Evolutionary conservation across 306 rosid species (phyloP), one percentile per base, ranked within the genome.

Genomic region (Rubus idaeus): DNA sequence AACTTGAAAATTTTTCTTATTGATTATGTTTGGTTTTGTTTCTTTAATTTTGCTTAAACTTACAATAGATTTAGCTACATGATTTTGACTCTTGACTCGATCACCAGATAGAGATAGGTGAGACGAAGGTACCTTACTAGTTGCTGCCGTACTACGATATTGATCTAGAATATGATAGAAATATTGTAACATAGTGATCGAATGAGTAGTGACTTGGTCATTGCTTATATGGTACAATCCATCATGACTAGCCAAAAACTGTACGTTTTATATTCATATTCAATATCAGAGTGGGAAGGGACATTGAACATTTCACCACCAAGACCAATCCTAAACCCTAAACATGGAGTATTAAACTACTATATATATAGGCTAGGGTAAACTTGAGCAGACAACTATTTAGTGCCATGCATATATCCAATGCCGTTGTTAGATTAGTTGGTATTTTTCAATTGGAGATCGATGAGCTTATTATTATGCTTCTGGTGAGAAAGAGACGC

Each of bases 111-210:
- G n/a, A 37, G 45, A 56, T 40, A 21, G 39, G 53, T 41, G 67
- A 67, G 23, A 26, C 30, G 26, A 73, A 73, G 42, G 68, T 73
- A 73, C 77, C 41, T 61, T 30, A 44, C 37, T 57, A 21, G 63
- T 20, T 6, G 77, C 67, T 21, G 23, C 55, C 77, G 56, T 57
- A 73, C 77, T 1, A 56, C 17, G 53, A 57, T 2, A 11, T 41
- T 12, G 47, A n/a, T 13, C 30, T 5, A 5, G 0, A 61, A 26
- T 23, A 11, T 56, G 10, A 26, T 26, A 1, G 30, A 26, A 26
- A 26, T 26, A 26, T 26, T 0, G 30, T 26, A 26, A 0, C 1
- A 26, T 30, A 30, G 35, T 30, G 35, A 23, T 23, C 26, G 1
- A 30, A 30, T 30, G 35, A 30, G 35, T 50, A 18, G 10, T 71